Evolutionary conservation across 192 early-diverging fungal genomes (phyloP).

Genomic region (Linnemannia elongata): DNA sequence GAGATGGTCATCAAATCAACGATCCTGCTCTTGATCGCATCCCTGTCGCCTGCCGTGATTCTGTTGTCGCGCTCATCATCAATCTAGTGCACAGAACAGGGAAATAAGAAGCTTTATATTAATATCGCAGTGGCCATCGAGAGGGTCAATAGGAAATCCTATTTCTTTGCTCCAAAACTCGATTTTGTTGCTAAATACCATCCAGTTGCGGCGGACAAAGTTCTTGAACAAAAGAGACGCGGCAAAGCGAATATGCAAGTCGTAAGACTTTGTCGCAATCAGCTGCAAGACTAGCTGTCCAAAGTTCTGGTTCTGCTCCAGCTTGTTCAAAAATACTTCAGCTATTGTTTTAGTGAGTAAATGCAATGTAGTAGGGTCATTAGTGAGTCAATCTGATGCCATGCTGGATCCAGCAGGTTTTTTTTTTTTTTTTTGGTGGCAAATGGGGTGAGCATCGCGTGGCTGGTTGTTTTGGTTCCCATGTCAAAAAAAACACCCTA

Average conservation of each 20-base stretch:
- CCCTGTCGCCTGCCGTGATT: conserved; percentile 70
- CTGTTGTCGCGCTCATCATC: conserved; percentile 68
- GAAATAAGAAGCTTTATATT: neutral
- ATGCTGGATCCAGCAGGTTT: conserved; percentile 56
- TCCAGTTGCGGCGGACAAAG: conserved; percentile 92
- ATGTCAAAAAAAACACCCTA: conserved; percentile 45
- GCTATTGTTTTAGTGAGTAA: neutral
- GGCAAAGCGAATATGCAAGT: conserved; percentile 79
- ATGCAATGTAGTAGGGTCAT: neutral
- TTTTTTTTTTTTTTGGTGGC: too few relatives aligned
- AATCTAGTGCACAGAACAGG: conserved; percentile 25
- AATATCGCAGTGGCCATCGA: neutral
- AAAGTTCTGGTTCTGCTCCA: conserved; percentile 45
- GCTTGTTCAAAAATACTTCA: conserved; percentile 28
- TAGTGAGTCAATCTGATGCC: conserved; percentile 50
- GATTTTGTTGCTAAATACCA: conserved; percentile 16
- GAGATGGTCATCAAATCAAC: conserved; percentile 89
- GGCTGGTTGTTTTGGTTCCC: conserved; percentile 25
- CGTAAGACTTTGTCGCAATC: conserved; percentile 70
- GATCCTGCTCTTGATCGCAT: conserved; percentile 85
- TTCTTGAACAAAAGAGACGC: conserved; percentile 97
- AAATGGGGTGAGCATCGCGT: conserved; percentile 29
- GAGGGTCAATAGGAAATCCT: neutral
- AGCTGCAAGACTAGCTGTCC: conserved; percentile 75
- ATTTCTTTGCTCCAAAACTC: neutral